A percentile compares a stretch with the other conserved stretches of the same genome.
Conservation (phyloP, 2,329 filamentous ascomycete species). For the Fusarium acutatum region DNA sequence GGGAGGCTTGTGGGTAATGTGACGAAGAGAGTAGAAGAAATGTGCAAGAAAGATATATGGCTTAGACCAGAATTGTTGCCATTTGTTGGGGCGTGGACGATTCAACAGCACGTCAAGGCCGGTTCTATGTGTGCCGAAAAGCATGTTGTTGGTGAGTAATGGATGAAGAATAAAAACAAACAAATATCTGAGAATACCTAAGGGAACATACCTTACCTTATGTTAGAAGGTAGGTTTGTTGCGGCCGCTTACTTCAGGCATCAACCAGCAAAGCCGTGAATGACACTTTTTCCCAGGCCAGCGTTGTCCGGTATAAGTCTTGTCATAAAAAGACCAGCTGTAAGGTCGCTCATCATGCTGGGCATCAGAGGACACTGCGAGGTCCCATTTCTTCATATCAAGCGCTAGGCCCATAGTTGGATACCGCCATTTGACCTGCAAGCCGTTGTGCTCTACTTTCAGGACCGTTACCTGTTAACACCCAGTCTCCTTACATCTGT, state of each 20-base stretch:
- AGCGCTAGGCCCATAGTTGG: no score
- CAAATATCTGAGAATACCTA: not conserved
- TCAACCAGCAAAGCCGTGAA: not conserved
- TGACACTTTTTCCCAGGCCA: not conserved
- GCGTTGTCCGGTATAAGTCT: no score
- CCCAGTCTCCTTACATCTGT: not conserved
- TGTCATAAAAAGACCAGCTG: no score
- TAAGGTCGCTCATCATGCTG: no score
- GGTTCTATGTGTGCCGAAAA: not conserved
- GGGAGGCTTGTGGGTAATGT: not conserved
- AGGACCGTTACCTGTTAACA: no score
- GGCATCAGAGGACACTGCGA: no score
- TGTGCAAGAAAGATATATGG: slow-evolving; percentile 1
- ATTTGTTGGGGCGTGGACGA: slow-evolving; percentile 2
- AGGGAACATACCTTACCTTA: not conserved
- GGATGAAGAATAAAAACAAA: not conserved
- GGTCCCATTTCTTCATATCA: no score
- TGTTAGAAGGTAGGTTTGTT: not conserved
- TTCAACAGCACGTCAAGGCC: not conserved
- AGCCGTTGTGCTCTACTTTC: no score
- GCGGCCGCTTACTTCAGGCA: not conserved
- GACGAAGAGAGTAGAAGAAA: slow-evolving; percentile 1
- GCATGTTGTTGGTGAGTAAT: not conserved
- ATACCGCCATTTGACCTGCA: no score
- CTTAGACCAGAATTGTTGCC: slow-evolving; percentile 6